Conservation (phyloP, 768 basidiomycete species). For the Leccinellum luteum region DNA sequence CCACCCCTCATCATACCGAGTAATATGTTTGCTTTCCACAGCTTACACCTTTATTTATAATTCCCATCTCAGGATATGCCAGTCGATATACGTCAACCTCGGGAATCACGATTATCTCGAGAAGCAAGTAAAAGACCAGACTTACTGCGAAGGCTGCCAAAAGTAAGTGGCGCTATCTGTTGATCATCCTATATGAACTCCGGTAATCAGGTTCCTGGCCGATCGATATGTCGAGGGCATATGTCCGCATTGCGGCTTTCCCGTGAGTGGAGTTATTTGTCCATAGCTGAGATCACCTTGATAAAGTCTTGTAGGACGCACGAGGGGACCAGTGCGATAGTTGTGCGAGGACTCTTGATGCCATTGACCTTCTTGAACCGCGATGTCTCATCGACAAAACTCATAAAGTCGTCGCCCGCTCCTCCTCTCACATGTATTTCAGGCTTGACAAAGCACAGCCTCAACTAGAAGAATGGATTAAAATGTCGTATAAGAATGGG, state of each 20-base stretch:
- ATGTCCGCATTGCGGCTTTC: constrained; percentile 89
- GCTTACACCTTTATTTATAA: neutral
- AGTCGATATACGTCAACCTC: constrained; percentile 85
- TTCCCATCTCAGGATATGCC: constrained; percentile 64
- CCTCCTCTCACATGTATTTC: constrained; percentile 90
- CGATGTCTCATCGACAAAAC: constrained; percentile 84
- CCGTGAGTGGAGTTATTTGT: constrained; percentile 43
- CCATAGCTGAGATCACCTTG: neutral
- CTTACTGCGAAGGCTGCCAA: constrained; percentile 89
- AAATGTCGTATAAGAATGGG: constrained; percentile 70
- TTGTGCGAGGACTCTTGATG: constrained; percentile 89
- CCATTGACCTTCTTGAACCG: constrained; percentile 92
- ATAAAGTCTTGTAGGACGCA: constrained; percentile 61
- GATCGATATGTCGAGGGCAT: constrained; percentile 98
- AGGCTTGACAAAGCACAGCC: constrained; percentile 82
- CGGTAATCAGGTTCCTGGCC: constrained; percentile 71
- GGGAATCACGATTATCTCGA: constrained; percentile 73
- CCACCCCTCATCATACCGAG: constrained; percentile 87
- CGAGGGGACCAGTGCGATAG: constrained; percentile 98
- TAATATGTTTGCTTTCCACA: constrained; percentile 34
- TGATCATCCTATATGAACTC: constrained; percentile 8
- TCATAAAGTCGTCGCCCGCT: constrained; percentile 71
- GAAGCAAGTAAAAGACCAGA: constrained; percentile 87
- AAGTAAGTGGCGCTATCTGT: constrained; percentile 47
- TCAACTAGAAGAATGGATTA: constrained; percentile 84